Evolutionary conservation across 1,284 basidiomycete species (phyloP), one percentile per base, ranked within the genome.

Genomic region (Grifola frondosa): DNA sequence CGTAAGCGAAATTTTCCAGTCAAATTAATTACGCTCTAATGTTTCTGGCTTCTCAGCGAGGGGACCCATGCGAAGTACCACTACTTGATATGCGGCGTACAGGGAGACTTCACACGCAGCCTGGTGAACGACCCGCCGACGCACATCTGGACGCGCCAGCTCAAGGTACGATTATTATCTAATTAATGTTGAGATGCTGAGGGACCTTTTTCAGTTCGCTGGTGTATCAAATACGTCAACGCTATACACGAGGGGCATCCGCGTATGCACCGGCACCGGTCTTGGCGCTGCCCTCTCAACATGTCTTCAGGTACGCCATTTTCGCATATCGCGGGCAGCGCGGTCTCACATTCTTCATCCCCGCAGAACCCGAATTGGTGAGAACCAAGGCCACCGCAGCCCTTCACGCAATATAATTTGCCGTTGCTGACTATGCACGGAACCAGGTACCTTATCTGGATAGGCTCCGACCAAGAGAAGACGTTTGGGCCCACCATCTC

Each of bases 31-130:
- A n/a, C 40, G 32, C 23, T 52, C 19, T 41, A 21, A n/a, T 39
- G 32, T 16, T 21, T 41, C 43, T 44, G 41, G 43, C 48, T 44
- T 40, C 16, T 35, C 50, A 83, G 80, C 19, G 80, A 82, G 57
- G 81, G 81, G 2, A 73, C 65, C 20, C 63, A 82, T 41, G 70
- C 81, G 12, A 74, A 77, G 44, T 73, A 78, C 50, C 83, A 86
- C 62, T 86, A 84, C 61, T 71, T 86, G 39, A 81, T 86, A 40
- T 82, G 79, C 53, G 83, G 82, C 38, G 81, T 84, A 2, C 80
- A 84, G 60, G 83, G 83, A 24, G 82, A 85, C 58, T 86, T 84
- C 60, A 87, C 83, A 25, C 73, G 72, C 40, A 67, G 69, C 22
- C 69, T 86, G 15, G 77, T 84, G 37, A 69, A 78, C 41, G 66